Evolutionary conservation across 257 asterid species (phyloP), one percentile per base, ranked within the genome.

Genomic region (Scutellaria galericulata): DNA sequence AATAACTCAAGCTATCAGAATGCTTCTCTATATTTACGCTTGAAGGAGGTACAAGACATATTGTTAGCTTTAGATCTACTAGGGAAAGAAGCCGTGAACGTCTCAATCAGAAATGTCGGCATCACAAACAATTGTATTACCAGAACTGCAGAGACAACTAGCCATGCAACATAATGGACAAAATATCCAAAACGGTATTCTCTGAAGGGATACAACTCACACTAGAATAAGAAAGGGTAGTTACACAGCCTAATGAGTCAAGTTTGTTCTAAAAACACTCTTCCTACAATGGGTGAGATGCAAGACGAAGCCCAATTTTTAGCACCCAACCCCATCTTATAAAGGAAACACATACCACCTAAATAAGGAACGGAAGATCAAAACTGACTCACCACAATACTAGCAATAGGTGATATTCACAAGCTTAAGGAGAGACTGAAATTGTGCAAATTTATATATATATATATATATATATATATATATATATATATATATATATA

Each of bases 351-450:
- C 48, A 7, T 35, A 35, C 60, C 61, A 65, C 57, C 78, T 65
- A 7, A 42, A 65, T 18, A 8, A 6, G 39, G 46, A 55, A 45
- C 45, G 2, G 10, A 4, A 42, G n/a, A 39, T 18, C 24, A 14
- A 14, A 54, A 54, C 64, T 2, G 1, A 18, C 41, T 47, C 18
- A 15, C 44, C 3, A 35, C 18, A 45, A 41, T 9, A 64, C 2
- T 35, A 73, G 72, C 39, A 57, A 56, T 15, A n/a, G 13, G n/a
- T 18, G 50, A 47, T 10, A 47, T 4, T 57, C 57, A 66, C 69
- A 50, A 31, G 61, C 47, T 31, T 9, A 14, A 46, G 35, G 58
- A 22, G 42, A 27, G 63, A 70, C 27, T 7, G 24, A 53, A 12
- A 53, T 22, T 15, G 15, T 47, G 18, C 10, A 58, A 14, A 14